These are phyloP conservation scores for Rhizoctonia solani DNA, from an alignment of 1,284 basidiomycete genomes.

Conservation along the genomic window DNA sequence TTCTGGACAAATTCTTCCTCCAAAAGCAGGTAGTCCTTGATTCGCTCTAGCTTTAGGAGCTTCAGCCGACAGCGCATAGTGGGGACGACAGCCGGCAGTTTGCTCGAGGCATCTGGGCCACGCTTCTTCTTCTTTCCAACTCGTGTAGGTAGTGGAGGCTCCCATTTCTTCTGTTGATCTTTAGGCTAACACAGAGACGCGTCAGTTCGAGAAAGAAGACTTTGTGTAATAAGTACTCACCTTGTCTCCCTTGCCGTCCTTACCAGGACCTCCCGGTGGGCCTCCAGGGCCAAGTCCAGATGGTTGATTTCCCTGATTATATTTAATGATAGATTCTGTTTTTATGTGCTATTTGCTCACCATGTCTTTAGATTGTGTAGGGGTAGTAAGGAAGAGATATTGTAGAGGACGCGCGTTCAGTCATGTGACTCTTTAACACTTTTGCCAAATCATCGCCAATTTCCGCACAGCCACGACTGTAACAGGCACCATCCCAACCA, in stretches of 20 bases:
- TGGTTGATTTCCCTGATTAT: slow-evolving; percentile 72
- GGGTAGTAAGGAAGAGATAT: background rate
- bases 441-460: background rate
- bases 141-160: slow-evolving; percentile 95
- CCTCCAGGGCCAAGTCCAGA: slow-evolving; percentile 65
- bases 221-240: slow-evolving; percentile 39
- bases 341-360: background rate
- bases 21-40: slow-evolving; percentile 96
- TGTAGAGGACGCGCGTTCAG: slow-evolving; percentile 23
- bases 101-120: slow-evolving; percentile 89
- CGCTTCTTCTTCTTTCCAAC: slow-evolving; percentile 93
- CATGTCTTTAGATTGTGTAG: slow-evolving; percentile 1
- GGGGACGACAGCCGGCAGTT: slow-evolving; percentile 92
- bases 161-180: slow-evolving; percentile 95
- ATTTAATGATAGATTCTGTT: background rate
- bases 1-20: slow-evolving; percentile 99
- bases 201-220: background rate
- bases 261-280: slow-evolving; percentile 48
- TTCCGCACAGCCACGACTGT: background rate
- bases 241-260: slow-evolving; percentile 64
- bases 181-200: slow-evolving; percentile 35
- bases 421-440: background rate
- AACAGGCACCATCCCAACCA: background rate
- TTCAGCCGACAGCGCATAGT: slow-evolving; percentile 96
- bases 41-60: slow-evolving; percentile 95